Evolutionary conservation across 768 basidiomycete species (phyloP), one percentile per base, ranked within the genome.

Genomic region (Tubosaeta sp.): DNA sequence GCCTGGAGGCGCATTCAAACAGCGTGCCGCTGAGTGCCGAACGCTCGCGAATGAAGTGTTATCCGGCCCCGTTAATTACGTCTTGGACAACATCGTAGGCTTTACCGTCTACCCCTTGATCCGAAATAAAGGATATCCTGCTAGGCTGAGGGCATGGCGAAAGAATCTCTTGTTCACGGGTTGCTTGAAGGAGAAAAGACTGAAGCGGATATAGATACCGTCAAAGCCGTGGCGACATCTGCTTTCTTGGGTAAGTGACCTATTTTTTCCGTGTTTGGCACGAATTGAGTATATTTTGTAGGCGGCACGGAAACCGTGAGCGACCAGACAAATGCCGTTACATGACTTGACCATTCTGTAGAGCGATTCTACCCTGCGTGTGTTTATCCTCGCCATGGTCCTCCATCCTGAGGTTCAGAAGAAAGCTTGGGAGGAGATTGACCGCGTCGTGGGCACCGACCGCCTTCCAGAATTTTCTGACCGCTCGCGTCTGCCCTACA

Each of bases 331-430:
- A 26, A 16, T 6, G 4, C 16, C 9, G 11, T 14, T 19, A 2
- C 19, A 27, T 16, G 31, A n/a, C 13, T 45, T 52, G 32, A 54
- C 47, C 2, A 14, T 31, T 0, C 27, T 31, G 16, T 49, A 70
- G 64, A 58, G 25, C 17, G 48, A 49, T 53, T 51, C 50, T 2
- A 53, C 41, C 1, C 1, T 69, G 11, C 51, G 42, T 19, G 47
- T 63, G 10, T 72, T 74, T 50, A 42, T 70, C 45, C 61, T 72
- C 6, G 69, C 66, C 16, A 71, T 73, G 70, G 33, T 67, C 8
- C 61, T 63, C 19, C 38, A 71, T 47, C 72, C 71, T 3, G 62
- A 68, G 22, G 57, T 65, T 8, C 69, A 72, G 45, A 37, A 22
- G 3, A 67, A 61, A 31, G 72, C 70, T 13, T 60, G 61, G 33